Conservation (phyloP, 768 basidiomycete genomes). For the Lyophyllum decastes region DNA sequence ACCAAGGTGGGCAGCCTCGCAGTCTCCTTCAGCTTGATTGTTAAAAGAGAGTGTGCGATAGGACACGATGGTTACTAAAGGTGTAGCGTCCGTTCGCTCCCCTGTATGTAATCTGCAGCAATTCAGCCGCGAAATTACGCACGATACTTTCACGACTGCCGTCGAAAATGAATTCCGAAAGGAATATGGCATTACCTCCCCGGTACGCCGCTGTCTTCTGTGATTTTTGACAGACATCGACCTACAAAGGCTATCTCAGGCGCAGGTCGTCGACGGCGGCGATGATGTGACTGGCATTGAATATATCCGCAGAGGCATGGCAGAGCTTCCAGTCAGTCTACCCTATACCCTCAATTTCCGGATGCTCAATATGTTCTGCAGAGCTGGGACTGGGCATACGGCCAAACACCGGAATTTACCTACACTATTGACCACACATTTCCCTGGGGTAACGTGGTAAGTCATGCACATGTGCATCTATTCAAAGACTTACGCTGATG, state of each 20-base stretch:
- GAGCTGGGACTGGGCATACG: constrained; percentile 94
- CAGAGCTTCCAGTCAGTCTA: constrained; percentile 66
- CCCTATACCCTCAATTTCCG: neutral
- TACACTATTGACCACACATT: constrained; percentile 52
- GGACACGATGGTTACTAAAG: constrained; percentile 81
- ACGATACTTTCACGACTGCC: constrained; percentile 70
- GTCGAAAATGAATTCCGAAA: constrained; percentile 68
- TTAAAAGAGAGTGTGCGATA: constrained; percentile 26
- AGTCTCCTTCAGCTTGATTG: neutral
- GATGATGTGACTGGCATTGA: constrained; percentile 44
- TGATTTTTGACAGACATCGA: neutral
- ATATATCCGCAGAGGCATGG: constrained; percentile 69
- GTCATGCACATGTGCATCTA: constrained; percentile 14
- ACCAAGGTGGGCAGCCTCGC: constrained; percentile 51
- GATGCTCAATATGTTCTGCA: constrained; percentile 28
- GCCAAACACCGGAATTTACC: constrained; percentile 92
- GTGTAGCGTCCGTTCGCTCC: constrained; percentile 89
- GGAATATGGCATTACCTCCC: constrained; percentile 46
- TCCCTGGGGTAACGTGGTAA: constrained; percentile 52
- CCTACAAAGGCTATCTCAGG: constrained; percentile 27
- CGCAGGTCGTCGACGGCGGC: constrained; percentile 45
- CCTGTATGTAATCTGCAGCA: constrained; percentile 84
- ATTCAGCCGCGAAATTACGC: constrained; percentile 51
- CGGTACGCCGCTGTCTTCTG: constrained; percentile 21
- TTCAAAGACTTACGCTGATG: neutral